A percentile compares a stretch with the other conserved stretches of the same genome.
These are phyloP conservation scores for Penicillium sp. DNA, from an alignment of 2,329 filamentous ascomycete genomes.

Conservation along the genomic window DNA sequence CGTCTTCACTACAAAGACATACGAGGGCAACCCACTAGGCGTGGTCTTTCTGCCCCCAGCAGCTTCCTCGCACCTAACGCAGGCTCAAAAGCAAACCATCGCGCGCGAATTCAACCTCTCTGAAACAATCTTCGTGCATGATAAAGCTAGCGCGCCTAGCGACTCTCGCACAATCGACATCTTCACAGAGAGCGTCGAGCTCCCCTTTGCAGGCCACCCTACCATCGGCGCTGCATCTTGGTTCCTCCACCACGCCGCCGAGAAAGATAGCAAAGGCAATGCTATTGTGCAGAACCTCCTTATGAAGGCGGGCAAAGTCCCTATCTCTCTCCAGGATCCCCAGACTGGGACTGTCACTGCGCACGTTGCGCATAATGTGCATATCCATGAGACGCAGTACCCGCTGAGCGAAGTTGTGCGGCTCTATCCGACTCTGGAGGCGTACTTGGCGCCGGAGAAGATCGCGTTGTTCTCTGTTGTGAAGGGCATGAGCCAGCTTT, in stretches of 20 bases:
- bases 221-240: slow-evolving; percentile 62
- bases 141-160: slow-evolving; percentile 11
- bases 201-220: slow-evolving; percentile 64
- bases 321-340: slow-evolving; percentile 39
- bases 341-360: slow-evolving; percentile 32
- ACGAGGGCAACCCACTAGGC: slow-evolving; percentile 60
- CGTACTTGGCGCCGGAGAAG: slow-evolving; percentile 21
- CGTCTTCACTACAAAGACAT: slow-evolving; percentile 49
- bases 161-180: slow-evolving; percentile 53
- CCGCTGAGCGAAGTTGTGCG: slow-evolving; percentile 29
- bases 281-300: slow-evolving; percentile 44
- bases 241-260: slow-evolving; percentile 36
- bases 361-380: slow-evolving; percentile 43
- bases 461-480: slow-evolving; percentile 45
- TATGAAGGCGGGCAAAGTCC: slow-evolving; percentile 64
- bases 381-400: slow-evolving; percentile 37
- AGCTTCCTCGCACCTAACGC: slow-evolving; percentile 41
- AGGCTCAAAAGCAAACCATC: slow-evolving; percentile 58
- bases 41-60: slow-evolving; percentile 52
- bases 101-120: slow-evolving; percentile 63
- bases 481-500: slow-evolving; percentile 60
- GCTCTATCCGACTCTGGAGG: slow-evolving; percentile 33
- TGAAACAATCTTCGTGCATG: slow-evolving; percentile 61
- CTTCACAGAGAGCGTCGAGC: slow-evolving; percentile 56
- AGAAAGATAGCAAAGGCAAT: slow-evolving; percentile 14